Evolutionary conservation across 805 yeast species (phyloP).

Genomic region (Candida nemodendra): DNA sequence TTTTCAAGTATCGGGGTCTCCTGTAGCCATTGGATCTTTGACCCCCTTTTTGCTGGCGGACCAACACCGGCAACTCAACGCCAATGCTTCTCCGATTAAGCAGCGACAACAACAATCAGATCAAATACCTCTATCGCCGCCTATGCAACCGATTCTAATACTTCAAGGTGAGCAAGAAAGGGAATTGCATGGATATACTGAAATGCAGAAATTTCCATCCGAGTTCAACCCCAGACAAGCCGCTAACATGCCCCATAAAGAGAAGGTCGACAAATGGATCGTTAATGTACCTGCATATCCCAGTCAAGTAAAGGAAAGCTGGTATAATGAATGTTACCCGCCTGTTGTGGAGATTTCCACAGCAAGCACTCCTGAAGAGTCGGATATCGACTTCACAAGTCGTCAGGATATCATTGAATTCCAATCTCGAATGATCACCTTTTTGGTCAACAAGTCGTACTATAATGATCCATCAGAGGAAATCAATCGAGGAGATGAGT

Average conservation of each 20-base stretch:
- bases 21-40: conserved; percentile 16
- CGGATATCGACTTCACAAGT: conserved; percentile 34
- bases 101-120: conserved; percentile 14
- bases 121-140: conserved; percentile 13
- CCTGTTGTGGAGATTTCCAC: conserved; percentile 38
- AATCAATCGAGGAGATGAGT: conserved; percentile 21
- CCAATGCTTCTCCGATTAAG: conserved; percentile 13
- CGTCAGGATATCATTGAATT: conserved; percentile 48
- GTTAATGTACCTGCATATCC: conserved; percentile 50
- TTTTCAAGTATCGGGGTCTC: conserved; percentile 15
- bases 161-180: conserved; percentile 16
- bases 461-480: conserved; percentile 26
- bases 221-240: conserved; percentile 62
- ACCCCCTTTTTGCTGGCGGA: conserved; percentile 17
- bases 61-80: conserved; percentile 13
- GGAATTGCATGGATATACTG: conserved; percentile 9
- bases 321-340: conserved; percentile 50
- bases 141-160: conserved; percentile 17
- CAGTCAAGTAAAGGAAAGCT: conserved; percentile 22
- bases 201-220: conserved; percentile 38
- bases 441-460: conserved; percentile 41
- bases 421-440: conserved; percentile 53
- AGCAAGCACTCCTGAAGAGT: conserved; percentile 22
- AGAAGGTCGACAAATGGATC: conserved; percentile 68
- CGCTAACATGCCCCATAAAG: conserved; percentile 61